Base-by-base conservation (phyloP, 371 early-diverging fungal genomes). In the Capillidium heterosporum region DNA sequence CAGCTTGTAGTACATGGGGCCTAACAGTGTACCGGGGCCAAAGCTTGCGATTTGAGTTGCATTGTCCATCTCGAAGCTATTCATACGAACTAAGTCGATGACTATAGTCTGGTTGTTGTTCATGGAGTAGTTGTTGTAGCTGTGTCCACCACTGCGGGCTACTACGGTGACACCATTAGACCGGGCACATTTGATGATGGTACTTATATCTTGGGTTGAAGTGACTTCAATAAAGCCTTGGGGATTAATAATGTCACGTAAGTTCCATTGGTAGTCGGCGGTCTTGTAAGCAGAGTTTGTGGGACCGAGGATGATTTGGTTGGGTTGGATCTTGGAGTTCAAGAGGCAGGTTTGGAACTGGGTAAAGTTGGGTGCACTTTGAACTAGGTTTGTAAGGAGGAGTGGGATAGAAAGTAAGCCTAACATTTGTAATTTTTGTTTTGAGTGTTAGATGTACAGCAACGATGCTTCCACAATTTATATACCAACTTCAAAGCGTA, bases 91-190 rank as follows among this genome's bases (percentile, higher is more conserved):
- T 27, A 71, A 57, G 56, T 71, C 71, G 29, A 71, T 39, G n/a
- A 68, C 59, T 32, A 71, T 56, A 10, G 62, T 64, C 43, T 67
- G 56, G 43, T 59, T 59, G n/a, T 63, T 67, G 44, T 64, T 64
- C 2, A 60, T 53, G 2, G 51, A 53, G 47, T 68, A 71, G 19
- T 63, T 63, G 44, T 71, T 68, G 49, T 65, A 71, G 8, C 67
- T 67, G 52, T 71, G 71, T 1, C 80, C 80, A 32, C 80, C 80
- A 1, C 64, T 62, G 1, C 65, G 57, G 4, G 65, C 65, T 0
- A 63, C 56, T 17, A 69, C 59, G 1, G 65, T 29, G 42, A 63
- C 24, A 21, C 60, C 61, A 21, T 43, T 17, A 0, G 46, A 26
- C 13, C 57, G 54, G 1, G 64, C 65, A 59, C 71, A 67, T 41